Base-by-base conservation (phyloP, 2,329 filamentous ascomycete genomes). In the Penicillium paneum region DNA sequence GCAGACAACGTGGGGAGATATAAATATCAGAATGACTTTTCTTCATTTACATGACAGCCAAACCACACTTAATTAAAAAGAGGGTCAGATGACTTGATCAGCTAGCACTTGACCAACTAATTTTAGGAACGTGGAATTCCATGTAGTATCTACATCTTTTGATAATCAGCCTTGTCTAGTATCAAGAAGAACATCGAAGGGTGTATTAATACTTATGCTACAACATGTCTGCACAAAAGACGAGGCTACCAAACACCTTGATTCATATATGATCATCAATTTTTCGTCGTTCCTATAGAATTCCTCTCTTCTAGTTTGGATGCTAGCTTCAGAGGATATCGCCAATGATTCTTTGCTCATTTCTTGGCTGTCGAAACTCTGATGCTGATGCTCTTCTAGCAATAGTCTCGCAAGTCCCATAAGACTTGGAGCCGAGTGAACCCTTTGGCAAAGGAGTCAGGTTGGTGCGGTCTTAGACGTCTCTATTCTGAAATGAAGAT, bases 391-490 rank as follows among this genome's bases (percentile, higher is more conserved):
- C 55, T 41, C 29, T 24, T 53, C 59, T 53, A n/a, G 56, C 36
- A 32, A 62, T 32, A 21, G 55, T 31, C 3, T 59, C 59, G 26
- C 42, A 35, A 19, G 36, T 39, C 7, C 28, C 51, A 62, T 11
- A 42, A 21, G 36, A 42, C 54, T 39, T 61, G 56, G 12, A 59
- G 49, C 15, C 61, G 17, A 17, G 50, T 56, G 13, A 59, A 47
- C 8, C 41, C 34, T 28, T 61, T 57, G 5, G 54, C 54, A 32
- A 62, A 38, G 13, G 53, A 50, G 32, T 59, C 58, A 36, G 51
- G 35, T 34, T 62, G 24, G 58, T 49, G 7, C 49, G 48, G 32
- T 61, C 56, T 51, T 57, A 15, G 24, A 62, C 57, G 12, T 62
- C 60, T 12, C 32, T 21, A 8, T 24, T 11, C 32, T 32, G 15